phyloP scores from a whole-genome alignment of 345 rosid genomes.

The Euclidium syriacum region DNA sequence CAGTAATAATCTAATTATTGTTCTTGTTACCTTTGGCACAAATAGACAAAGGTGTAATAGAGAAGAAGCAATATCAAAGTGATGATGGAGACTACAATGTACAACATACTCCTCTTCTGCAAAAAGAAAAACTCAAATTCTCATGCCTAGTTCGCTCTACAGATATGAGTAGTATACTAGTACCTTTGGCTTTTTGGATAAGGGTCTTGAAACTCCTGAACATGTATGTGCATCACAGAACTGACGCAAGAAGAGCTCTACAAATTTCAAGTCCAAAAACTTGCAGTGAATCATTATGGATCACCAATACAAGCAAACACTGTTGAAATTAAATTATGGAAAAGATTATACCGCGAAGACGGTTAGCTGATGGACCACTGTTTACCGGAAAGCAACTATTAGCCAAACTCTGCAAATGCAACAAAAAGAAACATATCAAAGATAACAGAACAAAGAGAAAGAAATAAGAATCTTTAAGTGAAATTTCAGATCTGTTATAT shows the following conservation, averaged over 20 bases:
- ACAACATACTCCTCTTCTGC: constrained; percentile 45
- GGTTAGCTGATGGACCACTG: constrained; percentile 65
- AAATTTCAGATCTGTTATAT: too few relatives aligned
- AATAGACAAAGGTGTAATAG: constrained; percentile 49
- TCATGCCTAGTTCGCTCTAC: background rate
- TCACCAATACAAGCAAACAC: background rate
- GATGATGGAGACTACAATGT: constrained; percentile 43
- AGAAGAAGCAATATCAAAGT: constrained; percentile 54
- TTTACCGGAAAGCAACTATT: constrained; percentile 43
- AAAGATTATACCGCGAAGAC: constrained; percentile 54
- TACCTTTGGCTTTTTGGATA: constrained; percentile 59
- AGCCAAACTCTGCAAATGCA: constrained; percentile 42
- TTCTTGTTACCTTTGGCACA: constrained; percentile 59
- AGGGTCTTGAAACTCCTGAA: constrained; percentile 42
- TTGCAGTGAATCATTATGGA: background rate
- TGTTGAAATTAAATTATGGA: background rate
- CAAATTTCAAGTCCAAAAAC: background rate
- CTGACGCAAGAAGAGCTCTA: constrained; percentile 73
- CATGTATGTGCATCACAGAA: constrained; percentile 80
- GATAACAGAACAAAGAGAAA: background rate
- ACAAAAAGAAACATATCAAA: constrained; percentile 1
- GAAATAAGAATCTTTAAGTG: background rate
- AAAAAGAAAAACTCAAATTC: constrained; percentile 12
- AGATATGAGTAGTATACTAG: background rate
- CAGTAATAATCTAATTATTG: background rate